Conservation (phyloP, 1,284 basidiomycete species). For the Boletellus deceptivus region DNA sequence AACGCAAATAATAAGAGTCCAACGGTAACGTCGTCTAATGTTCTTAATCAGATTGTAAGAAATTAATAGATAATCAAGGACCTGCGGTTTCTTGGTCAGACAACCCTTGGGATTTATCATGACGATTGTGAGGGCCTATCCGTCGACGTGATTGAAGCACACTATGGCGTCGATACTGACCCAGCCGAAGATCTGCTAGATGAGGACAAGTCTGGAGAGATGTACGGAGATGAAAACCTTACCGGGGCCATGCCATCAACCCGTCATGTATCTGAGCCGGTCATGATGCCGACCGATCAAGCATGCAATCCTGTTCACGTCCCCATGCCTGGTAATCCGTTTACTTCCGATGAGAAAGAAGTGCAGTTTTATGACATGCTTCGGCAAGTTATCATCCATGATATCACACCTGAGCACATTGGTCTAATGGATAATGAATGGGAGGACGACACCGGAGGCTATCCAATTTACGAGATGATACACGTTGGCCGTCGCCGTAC, state of each 20-base stretch:
- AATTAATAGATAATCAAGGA: background rate
- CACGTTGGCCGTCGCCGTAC: background rate
- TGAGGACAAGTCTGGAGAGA: background rate
- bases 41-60: background rate
- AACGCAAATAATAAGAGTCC: slow-evolving; percentile 2
- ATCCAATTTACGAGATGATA: background rate
- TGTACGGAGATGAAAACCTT: background rate
- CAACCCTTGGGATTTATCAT: background rate
- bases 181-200: too few relatives aligned
- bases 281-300: too few relatives aligned
- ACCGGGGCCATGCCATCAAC: too few relatives aligned
- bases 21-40: background rate
- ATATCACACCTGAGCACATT: too few relatives aligned
- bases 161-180: background rate
- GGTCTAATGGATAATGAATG: background rate
- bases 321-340: too few relatives aligned
- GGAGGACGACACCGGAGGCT: background rate
- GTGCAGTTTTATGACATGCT: background rate
- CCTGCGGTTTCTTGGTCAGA: slow-evolving; percentile 1
- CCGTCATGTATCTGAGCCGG: too few relatives aligned
- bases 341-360: too few relatives aligned
- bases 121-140: background rate
- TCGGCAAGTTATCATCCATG: too few relatives aligned
- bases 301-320: too few relatives aligned
- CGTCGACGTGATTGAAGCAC: background rate